phyloP scores from a whole-genome alignment of 73 alveolate genomes.

The Tetrahymena elliotti region DNA sequence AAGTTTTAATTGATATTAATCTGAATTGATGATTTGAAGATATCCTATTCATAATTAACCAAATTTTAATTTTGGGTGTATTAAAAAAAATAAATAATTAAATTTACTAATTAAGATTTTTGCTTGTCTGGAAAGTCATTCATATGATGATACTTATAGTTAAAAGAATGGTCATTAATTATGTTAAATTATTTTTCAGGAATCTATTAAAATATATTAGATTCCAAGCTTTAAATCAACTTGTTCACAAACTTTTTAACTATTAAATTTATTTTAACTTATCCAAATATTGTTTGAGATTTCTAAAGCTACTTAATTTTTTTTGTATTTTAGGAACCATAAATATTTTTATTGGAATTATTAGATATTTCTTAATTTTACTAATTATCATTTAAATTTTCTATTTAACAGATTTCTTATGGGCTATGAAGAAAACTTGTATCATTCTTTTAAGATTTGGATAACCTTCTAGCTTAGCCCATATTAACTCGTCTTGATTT shows the following conservation, averaged over 20 bases:
- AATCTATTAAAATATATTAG: neutral
- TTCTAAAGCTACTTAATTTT: neutral
- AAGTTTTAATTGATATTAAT: neutral
- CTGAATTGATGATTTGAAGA: neutral
- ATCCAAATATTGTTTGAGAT: neutral
- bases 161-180: neutral
- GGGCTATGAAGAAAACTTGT: neutral
- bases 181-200: neutral
- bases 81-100: no score
- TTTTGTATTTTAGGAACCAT: neutral
- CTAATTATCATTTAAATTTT: neutral
- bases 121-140: neutral
- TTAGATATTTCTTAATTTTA: neutral
- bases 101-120: neutral
- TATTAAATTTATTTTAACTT: neutral
- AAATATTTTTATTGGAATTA: neutral
- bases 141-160: neutral
- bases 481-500: neutral
- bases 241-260: neutral
- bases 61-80: no score
- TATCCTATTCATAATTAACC: neutral
- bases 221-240: neutral
- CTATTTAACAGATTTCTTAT: neutral
- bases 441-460: neutral
- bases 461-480: neutral